Base-by-base conservation (phyloP, 306 rosid species). In the Alnus rubra region DNA sequence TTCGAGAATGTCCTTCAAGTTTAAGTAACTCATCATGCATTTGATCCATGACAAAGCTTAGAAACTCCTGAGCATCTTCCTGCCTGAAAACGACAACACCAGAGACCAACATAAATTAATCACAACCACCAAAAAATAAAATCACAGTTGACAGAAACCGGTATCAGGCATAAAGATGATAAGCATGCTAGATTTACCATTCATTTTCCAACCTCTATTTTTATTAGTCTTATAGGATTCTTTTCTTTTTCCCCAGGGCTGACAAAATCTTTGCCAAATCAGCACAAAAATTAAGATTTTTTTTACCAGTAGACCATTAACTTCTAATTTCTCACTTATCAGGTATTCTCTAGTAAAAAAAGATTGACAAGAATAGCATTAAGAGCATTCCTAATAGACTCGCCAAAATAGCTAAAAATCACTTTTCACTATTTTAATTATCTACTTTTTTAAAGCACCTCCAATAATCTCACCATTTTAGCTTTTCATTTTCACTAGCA, bases 31-130 rank as follows among this genome's bases (percentile, higher is more conserved):
- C 98, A 79, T 79, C 91, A 74, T 96, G 98, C 97, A 96, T 91
- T 76, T 55, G 92, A 83, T 96, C 98, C 98, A 96, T 89, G 51
- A 91, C 86, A 76, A 90, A 96, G 89, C 98, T 93, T 80, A 96
- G 88, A 85, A 96, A 96, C 75, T 96, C 98, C 87, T 96, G 99
- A 53, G 99, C 97, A 76, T 96, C 99, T 89, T 96, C 99, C 86
- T 93, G 99, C 88, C 99, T 96, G 88, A 48, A 87, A 75, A 79
- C 52, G 19, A 77, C 19, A 51, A 68, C 52, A 31, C 53, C 42
- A 74, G 44, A 50, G 15, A 85, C 77, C 70, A 69, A 23, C 56
- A 33, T 69, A n/a, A 64, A 75, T 75, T 13, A 72, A 74, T 60
- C 56, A 30, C 73, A 78, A 44, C 42, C 11, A 67, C 69, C 48